Evolutionary conservation across 768 basidiomycete species (phyloP).

Genomic region (Holtermanniella nyarrowii): DNA sequence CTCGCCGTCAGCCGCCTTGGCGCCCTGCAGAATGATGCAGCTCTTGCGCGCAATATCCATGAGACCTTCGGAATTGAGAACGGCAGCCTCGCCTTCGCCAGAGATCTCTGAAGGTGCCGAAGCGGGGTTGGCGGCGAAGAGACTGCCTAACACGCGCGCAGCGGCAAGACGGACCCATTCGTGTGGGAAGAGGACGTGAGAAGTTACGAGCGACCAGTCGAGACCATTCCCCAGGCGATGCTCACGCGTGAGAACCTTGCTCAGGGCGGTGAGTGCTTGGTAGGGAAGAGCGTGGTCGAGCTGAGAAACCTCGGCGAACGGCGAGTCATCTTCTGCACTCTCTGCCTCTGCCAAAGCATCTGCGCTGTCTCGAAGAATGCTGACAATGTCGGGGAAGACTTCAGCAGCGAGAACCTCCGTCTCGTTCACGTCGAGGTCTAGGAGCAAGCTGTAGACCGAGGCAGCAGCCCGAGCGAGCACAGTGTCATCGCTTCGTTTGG

Average conservation of each 20-base stretch:
- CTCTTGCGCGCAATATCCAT: conserved; percentile 62
- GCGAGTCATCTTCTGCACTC: conserved; percentile 42
- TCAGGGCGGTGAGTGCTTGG: conserved; percentile 58
- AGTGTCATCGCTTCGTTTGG: conserved; percentile 51
- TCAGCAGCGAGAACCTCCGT: conserved; percentile 51
- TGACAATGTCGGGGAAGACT: conserved; percentile 36
- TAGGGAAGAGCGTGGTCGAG: conserved; percentile 75
- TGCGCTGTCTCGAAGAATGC: conserved; percentile 40
- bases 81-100: neutral
- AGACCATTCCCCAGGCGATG: neutral
- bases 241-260: conserved; percentile 49
- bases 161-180: conserved; percentile 83
- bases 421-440: conserved; percentile 54
- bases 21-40: conserved; percentile 68
- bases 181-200: conserved; percentile 76
- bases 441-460: conserved; percentile 70
- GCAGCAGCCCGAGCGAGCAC: conserved; percentile 62
- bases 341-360: conserved; percentile 41
- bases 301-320: conserved; percentile 41
- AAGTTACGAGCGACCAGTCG: conserved; percentile 54
- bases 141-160: conserved; percentile 60
- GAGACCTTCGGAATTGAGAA: conserved; percentile 40
- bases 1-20: conserved; percentile 61
- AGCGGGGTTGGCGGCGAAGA: conserved; percentile 48
- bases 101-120: neutral